Conservation (phyloP, 208 protist genomes). For the Crithidia brevicula region DNA sequence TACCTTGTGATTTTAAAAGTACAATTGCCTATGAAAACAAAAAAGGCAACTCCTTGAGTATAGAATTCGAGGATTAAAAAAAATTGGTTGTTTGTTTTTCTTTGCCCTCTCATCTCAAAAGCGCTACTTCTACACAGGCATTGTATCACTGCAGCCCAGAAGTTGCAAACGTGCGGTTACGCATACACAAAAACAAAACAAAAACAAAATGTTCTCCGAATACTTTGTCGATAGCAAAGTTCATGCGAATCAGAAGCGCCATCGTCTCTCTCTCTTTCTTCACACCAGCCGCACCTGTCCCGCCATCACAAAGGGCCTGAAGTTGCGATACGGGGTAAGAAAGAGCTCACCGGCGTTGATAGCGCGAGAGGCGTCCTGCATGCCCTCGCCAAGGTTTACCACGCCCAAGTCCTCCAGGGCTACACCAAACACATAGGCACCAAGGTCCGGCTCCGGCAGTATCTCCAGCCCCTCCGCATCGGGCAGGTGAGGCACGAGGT, state of each 20-base stretch:
- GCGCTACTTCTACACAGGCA: too few species aligned
- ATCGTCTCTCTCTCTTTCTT: conserved; percentile 12
- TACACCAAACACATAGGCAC: conserved; percentile 82
- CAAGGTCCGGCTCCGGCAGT: conserved; percentile 70
- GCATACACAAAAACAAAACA: too few species aligned
- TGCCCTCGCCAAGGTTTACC: conserved; percentile 72
- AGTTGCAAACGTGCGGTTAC: too few species aligned
- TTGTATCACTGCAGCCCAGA: too few species aligned
- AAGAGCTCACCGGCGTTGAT: conserved; percentile 84
- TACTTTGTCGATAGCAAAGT: too few species aligned
- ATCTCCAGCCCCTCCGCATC: conserved; percentile 82
- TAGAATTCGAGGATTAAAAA: too few species aligned
- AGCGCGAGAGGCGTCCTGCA: conserved; percentile 67
- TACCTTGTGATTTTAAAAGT: too few species aligned
- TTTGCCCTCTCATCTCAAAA: too few species aligned
- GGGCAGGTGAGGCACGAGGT: conserved; percentile 62
- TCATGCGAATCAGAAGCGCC: background rate
- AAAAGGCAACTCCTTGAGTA: too few species aligned
- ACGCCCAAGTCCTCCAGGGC: conserved; percentile 81
- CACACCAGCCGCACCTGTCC: conserved; percentile 77
- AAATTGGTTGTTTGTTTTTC: too few species aligned
- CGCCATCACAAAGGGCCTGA: conserved; percentile 71
- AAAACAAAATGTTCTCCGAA: too few species aligned
- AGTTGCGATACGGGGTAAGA: conserved; percentile 76
- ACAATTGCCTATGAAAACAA: too few species aligned